Base-by-base conservation (phyloP, 2,329 filamentous ascomycete species). In the Fusarium pseudoanthophilum region DNA sequence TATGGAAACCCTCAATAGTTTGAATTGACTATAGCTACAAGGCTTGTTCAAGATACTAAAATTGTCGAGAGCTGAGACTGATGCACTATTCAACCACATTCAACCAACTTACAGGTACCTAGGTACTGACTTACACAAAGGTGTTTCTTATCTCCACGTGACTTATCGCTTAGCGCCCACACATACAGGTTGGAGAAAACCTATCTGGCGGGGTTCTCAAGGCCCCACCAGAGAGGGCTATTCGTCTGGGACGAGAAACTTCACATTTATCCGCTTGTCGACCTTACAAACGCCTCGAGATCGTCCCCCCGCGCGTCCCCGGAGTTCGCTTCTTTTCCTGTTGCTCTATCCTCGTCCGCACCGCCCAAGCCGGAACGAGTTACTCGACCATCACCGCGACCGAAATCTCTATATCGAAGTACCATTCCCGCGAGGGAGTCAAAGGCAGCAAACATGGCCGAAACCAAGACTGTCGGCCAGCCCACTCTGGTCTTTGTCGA, bases 401-500 rank as follows among this genome's bases (percentile, higher is more conserved):
- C 65, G 74, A 76, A 69, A 56, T 60, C 64, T 65, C 40, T 49
- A 67, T 32, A 64, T 67, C 69, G 67, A 71, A 72, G 70, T 53
- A 59, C 51, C 56, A 57, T 59, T 66, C 62, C 65, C 72, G 55
- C 61, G 69, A 70, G 69, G 69, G 59, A 70, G 63, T 69, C 64
- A 64, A 37, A 65, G 51, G 67, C 64, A 70, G 67, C 67, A 69
- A 78, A 72, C 65, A 78, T 78, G 75, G 75, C 76, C 66, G 74
- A 75, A 77, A 68, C 82, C 74, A 84, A 81, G 75, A 80, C 80
- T 81, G 82, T 83, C 80, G 82, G 83, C 80, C 86, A 87, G 81
- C 87, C 87, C 65, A 87, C 90, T 84, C 86, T 90, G 79, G 87
- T 92, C 82, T 92, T 92, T 80, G 90, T 99, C 84, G 96, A 99